These are phyloP conservation scores for Phytophthora megakarya DNA, from an alignment of 352 stramenopile genomes.

Conservation along the genomic window DNA sequence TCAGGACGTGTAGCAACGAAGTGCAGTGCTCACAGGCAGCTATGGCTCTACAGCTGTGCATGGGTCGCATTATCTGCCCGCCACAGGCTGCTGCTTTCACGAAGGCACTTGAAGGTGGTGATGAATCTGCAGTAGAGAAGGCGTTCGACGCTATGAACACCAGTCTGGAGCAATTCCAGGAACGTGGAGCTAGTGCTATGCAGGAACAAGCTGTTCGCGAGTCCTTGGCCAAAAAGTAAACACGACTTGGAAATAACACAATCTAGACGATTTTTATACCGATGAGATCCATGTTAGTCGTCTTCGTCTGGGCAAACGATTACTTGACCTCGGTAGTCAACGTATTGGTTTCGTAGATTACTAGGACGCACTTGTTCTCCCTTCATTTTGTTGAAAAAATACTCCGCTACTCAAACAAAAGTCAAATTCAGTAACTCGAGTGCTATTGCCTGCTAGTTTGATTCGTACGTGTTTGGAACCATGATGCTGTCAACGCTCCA, in stretches of 20 bases:
- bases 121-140: constrained; percentile 68
- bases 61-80: constrained; percentile 86
- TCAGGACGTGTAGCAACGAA: constrained; percentile 81
- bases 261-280: constrained; percentile 39
- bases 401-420: constrained; percentile 40
- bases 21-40: constrained; percentile 83
- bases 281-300: constrained; percentile 4
- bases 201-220: constrained; percentile 76
- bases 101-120: constrained; percentile 67
- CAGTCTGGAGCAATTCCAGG: constrained; percentile 81
- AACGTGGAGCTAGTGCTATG: constrained; percentile 74
- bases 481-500: constrained; percentile 50
- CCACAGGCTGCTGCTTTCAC: constrained; percentile 68
- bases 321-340: constrained; percentile 56
- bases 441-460: not conserved
- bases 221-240: constrained; percentile 54
- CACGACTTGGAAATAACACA: constrained; percentile 26
- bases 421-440: constrained; percentile 6
- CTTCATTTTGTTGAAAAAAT: constrained; percentile 47
- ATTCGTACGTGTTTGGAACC: constrained; percentile 59
- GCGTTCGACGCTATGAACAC: constrained; percentile 80
- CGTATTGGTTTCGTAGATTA: constrained; percentile 64
- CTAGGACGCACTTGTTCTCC: constrained; percentile 57
- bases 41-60: constrained; percentile 89
- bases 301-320: constrained; percentile 52